phyloP scores from a whole-genome alignment of 2,329 filamentous ascomycete genomes.

The Fusarium sp. region DNA sequence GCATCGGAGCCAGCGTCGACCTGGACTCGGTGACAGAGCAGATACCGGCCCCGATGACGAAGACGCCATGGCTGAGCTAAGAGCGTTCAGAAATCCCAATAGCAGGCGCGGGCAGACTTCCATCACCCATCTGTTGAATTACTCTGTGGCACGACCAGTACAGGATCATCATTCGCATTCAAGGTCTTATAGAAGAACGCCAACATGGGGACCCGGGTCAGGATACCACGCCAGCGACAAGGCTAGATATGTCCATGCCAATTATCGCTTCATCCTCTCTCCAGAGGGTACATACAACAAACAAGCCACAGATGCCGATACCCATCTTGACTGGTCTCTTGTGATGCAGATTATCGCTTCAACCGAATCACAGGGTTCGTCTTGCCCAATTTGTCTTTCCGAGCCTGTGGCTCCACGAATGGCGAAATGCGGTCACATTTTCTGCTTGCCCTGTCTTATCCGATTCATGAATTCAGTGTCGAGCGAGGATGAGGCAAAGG shows the following conservation, averaged over 20 bases:
- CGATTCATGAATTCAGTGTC: slow-evolving; percentile 92
- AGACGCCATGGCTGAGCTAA: slow-evolving; percentile 86
- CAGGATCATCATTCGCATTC: slow-evolving; percentile 65
- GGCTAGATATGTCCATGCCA: slow-evolving; percentile 89
- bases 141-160: slow-evolving; percentile 80
- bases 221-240: slow-evolving; percentile 93
- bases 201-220: slow-evolving; percentile 86
- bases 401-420: slow-evolving; percentile 94
- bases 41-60: slow-evolving; percentile 71
- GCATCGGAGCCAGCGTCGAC: slow-evolving; percentile 83
- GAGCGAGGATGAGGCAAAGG: slow-evolving; percentile 74
- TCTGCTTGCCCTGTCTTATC: slow-evolving; percentile 91
- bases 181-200: slow-evolving; percentile 74
- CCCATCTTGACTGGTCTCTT: slow-evolving; percentile 89
- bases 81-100: slow-evolving; percentile 67
- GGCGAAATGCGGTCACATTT: slow-evolving; percentile 97
- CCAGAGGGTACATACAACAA: slow-evolving; percentile 81
- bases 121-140: slow-evolving; percentile 96
- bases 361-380: slow-evolving; percentile 85
- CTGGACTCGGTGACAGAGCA: slow-evolving; percentile 59
- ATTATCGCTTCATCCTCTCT: slow-evolving; percentile 95
- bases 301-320: slow-evolving; percentile 87
- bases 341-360: slow-evolving; percentile 94
- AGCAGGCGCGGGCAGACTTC: slow-evolving; percentile 91
- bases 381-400: slow-evolving; percentile 94